These are phyloP conservation scores for Mycena vitilis DNA, from an alignment of 768 basidiomycete species.

Conservation along the genomic window DNA sequence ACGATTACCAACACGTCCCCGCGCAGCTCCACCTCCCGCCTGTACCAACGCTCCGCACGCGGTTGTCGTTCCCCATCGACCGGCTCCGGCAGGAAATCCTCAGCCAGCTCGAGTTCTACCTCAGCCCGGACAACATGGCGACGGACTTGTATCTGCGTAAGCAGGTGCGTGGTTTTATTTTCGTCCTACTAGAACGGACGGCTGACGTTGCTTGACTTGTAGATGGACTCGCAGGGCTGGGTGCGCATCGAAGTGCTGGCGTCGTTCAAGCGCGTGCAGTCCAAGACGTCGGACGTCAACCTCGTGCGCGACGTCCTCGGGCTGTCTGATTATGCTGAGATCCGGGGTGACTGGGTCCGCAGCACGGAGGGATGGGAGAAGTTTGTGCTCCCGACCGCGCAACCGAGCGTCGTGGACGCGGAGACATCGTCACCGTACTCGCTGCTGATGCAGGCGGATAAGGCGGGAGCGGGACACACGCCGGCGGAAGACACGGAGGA, in stretches of 20 bases:
- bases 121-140: constrained; percentile 38
- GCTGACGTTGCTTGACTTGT: neutral
- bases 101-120: constrained; percentile 37
- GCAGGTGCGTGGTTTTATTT: constrained; percentile 28
- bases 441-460: constrained; percentile 31
- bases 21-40: constrained; percentile 18
- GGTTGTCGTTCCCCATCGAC: constrained; percentile 36
- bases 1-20: constrained; percentile 20
- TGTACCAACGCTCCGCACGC: constrained; percentile 30
- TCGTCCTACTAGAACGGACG: neutral
- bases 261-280: constrained; percentile 36
- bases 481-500: constrained; percentile 24
- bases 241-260: constrained; percentile 34
- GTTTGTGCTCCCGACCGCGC: constrained; percentile 33
- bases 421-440: constrained; percentile 28
- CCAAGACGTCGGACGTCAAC: constrained; percentile 33
- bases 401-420: constrained; percentile 30
- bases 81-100: constrained; percentile 35
- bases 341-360: constrained; percentile 37
- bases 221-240: constrained; percentile 39
- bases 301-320: constrained; percentile 35
- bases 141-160: constrained; percentile 35
- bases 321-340: constrained; percentile 35
- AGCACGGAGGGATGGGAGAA: constrained; percentile 37
- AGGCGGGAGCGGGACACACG: constrained; percentile 16